phyloP scores from a whole-genome alignment of 768 basidiomycete species.

The Macrolepiota dolichaula region DNA sequence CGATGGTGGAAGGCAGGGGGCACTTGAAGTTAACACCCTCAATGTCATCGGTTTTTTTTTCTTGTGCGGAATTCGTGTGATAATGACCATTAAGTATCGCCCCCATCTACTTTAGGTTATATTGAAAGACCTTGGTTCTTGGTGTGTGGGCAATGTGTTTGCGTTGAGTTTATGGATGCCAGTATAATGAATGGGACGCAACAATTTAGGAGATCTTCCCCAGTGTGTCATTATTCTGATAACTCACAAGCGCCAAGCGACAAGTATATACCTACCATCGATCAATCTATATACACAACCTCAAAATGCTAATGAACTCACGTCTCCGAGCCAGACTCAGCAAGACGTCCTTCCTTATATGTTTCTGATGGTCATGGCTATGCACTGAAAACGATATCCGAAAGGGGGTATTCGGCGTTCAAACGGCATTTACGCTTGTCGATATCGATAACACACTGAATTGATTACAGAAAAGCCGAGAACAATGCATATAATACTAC shows the following conservation, averaged over 20 bases:
- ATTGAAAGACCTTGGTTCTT: background rate
- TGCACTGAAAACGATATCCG: background rate
- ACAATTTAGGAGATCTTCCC: background rate
- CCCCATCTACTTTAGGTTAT: background rate
- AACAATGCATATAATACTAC: background rate
- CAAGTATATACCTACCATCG: background rate
- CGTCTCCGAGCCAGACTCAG: no score
- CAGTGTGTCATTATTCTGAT: background rate
- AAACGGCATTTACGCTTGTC: background rate
- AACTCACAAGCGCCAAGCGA: background rate
- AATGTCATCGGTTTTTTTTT: background rate
- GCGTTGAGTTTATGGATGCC: background rate
- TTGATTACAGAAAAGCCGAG: background rate
- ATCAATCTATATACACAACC: background rate
- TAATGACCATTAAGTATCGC: background rate
- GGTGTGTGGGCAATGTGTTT: slow-evolving; percentile 2
- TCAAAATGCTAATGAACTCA: background rate
- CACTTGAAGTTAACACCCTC: slow-evolving; percentile 16
- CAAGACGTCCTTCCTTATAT: background rate
- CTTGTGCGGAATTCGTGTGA: background rate
- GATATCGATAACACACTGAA: slow-evolving; percentile 5
- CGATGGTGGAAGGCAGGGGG: slow-evolving; percentile 80
- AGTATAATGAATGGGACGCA: background rate
- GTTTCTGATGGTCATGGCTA: no score
- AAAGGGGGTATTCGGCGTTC: background rate